Base-by-base conservation (phyloP, 2,329 filamentous ascomycete species). In the Huntiella moniliformis region DNA sequence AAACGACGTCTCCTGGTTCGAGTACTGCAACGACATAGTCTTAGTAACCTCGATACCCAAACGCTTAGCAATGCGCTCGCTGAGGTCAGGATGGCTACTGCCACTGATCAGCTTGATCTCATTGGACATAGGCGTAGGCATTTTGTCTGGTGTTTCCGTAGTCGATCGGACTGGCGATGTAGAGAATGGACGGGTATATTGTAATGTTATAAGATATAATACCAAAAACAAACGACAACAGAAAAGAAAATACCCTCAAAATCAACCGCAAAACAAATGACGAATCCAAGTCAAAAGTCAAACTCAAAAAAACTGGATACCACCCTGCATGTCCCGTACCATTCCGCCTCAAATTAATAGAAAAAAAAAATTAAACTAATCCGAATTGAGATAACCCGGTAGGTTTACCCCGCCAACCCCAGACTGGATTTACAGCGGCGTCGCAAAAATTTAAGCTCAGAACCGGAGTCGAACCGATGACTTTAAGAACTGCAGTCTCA, bases 1-100 rank as follows among this genome's bases (percentile, higher is more conserved):
- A 48, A 96, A 86, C 54, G 79, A 84, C 44, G 81, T 87, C 60
- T 91, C 82, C 57, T 85, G 81, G 61, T 88, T 88, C 41, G 82
- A 87, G 65, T 87, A 86, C 59, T 87, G 83, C 51, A 88, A 68
- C 52, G 79, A 80, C 67, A 85, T 74, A 40, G 82, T 82, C 66
- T 83, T 83, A 52, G 79, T 79, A 55, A 85, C 71, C 56, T 84
- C 76, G 56, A 85, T 82, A 54, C 81, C 80, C 50, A 85, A 71
- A 57, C 64, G 61, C 47, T 57, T 60, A 44, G 64, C 64, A 50
- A 67, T 62, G 55, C 63, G 62, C 52, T 59, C 60, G 56, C 64
- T 67, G 51, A 69, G 61, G 49, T 66, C 63, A 47, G 63, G 62
- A 57, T 68, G 66, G 57, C 63, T 67, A 54, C 62, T 66, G 52